A percentile compares a stretch with the other conserved stretches of the same genome.
Evolutionary conservation across 768 basidiomycete genomes (phyloP).

Genomic region (Leccinellum luteum): DNA sequence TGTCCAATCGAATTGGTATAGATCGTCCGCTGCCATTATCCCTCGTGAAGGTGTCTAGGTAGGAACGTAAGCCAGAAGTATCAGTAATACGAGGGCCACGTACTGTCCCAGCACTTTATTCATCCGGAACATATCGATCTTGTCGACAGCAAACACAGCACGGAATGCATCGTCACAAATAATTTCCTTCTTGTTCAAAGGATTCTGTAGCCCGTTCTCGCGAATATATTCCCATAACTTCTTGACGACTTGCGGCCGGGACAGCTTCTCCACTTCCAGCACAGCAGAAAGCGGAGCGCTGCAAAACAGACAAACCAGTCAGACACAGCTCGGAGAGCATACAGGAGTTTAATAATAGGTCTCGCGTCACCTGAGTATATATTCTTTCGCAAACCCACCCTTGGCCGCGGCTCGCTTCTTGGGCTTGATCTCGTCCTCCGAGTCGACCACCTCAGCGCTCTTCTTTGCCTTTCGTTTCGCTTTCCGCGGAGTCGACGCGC

Average conservation of each 20-base stretch:
- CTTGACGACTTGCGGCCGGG: conserved; percentile 90
- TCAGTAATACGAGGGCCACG: conserved; percentile 17
- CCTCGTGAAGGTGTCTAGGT: conserved; percentile 33
- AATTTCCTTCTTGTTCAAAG: conserved; percentile 78
- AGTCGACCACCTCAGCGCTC: conserved; percentile 46
- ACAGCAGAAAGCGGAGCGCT: conserved; percentile 76
- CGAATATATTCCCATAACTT: conserved; percentile 90
- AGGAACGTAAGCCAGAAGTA: neutral
- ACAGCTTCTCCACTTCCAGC: conserved; percentile 63
- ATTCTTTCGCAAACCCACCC: conserved; percentile 81
- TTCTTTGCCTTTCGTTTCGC: conserved; percentile 46
- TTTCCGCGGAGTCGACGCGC: conserved; percentile 42
- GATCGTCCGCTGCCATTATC: conserved; percentile 6
- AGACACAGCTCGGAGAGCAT: conserved; percentile 2
- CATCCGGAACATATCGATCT: conserved; percentile 93
- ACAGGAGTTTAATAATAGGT: no score
- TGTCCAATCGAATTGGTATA: neutral
- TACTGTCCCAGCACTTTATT: conserved; percentile 85
- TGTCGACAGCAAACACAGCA: conserved; percentile 76
- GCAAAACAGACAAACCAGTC: neutral
- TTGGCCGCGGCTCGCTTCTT: conserved; percentile 53
- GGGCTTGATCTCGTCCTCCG: conserved; percentile 53
- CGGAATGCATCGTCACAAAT: conserved; percentile 72
- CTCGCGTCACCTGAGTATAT: conserved; percentile 56
- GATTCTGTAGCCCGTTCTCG: conserved; percentile 78